Base-by-base conservation (phyloP, 2,329 filamentous ascomycete genomes). In the Neurospora crassa region DNA sequence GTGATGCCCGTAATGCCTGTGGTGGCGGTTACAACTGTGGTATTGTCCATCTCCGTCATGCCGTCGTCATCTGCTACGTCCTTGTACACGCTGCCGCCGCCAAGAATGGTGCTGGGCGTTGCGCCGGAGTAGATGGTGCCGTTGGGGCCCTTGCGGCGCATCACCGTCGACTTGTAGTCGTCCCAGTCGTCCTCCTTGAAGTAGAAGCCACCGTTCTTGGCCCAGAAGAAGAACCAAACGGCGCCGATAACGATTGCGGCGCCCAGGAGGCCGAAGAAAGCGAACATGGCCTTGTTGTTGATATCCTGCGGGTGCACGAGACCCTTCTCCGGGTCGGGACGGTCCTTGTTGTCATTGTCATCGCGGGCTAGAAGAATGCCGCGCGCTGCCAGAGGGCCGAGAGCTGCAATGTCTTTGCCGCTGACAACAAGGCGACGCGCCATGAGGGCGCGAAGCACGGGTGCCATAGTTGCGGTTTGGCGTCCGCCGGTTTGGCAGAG, bases 221-320 rank as follows among this genome's bases (percentile, higher is more conserved):
- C 95, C 92, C 93, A 96, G 86, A 97, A 97, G 87, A 99, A 98
- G 87, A 99, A 97, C 94, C 96, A 99, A 78, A 98, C 93, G 34
- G 86, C 88, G 0, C 85, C 87, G 3, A 92, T 72, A 34, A 96
- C 91, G 78, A 98, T 91, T 41, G 83, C 88, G 0, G 90, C 89
- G 42, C 92, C 93, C 69, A 98, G 89, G 20, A 97, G 80, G 12
- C 92, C 95, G 79, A 98, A 97, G 0, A 98, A 84, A 0, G 91
- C 90, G 78, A 98, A 92, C 76, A 97, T 89, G 72, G 89, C 92
- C 24, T 85, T 87, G 78, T 91, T 90, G 81, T 86, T 89, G 80
- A 90, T 88, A 71, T 86, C 76, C 47, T 84, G 80, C 1, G 87
- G 87, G 72, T 84, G 81, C n/a, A 88, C 83, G 14, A 85, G 82